Conservation (phyloP, 495 filamentous ascomycete species). For the Neurospora sp. region DNA sequence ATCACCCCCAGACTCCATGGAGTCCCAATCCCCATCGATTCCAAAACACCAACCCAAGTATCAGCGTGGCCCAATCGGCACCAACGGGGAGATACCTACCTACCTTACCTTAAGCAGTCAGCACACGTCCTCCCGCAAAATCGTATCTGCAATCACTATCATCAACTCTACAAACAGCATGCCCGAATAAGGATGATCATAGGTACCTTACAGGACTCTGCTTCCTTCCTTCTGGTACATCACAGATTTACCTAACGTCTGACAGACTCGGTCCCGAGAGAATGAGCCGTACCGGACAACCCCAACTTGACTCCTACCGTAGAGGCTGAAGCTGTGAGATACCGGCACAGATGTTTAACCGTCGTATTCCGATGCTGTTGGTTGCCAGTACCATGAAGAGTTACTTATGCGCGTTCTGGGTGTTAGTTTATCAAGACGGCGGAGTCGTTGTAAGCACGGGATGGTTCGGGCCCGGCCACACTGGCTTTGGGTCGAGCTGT, state of each 20-base stretch:
- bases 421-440: background rate
- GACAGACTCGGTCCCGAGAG: background rate
- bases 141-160: too few species aligned
- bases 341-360: background rate
- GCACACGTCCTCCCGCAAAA: too few species aligned
- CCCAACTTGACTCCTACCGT: background rate
- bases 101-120: too few species aligned
- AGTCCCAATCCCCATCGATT: background rate
- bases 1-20: background rate
- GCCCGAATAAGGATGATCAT: too few species aligned
- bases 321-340: background rate
- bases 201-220: too few species aligned
- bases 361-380: background rate
- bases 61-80: background rate
- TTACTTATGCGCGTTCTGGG: background rate
- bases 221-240: too few species aligned
- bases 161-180: too few species aligned
- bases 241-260: background rate
- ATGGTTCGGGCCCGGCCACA: background rate
- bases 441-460: background rate
- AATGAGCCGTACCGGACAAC: background rate
- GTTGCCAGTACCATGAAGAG: too few species aligned
- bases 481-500: background rate
- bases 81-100: too few species aligned
- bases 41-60: background rate